Evolutionary conservation across 1,284 basidiomycete genomes (phyloP).

Genomic region (Tranzscheliella williamsii): DNA sequence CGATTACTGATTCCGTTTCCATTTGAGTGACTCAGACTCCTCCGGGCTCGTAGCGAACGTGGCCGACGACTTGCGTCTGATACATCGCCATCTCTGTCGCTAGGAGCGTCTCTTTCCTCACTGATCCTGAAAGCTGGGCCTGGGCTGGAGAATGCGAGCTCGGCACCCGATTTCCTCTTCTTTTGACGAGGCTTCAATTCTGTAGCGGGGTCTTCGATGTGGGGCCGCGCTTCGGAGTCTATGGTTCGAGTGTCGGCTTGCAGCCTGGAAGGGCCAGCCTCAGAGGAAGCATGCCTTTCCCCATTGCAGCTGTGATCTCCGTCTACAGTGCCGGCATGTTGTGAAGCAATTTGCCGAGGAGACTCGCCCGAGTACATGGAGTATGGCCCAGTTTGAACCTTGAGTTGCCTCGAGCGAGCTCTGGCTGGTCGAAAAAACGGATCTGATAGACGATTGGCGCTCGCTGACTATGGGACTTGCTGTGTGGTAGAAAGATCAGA

Average conservation of each 20-base stretch:
- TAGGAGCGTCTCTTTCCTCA: too few relatives aligned
- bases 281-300: neutral
- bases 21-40: slow-evolving; percentile 8
- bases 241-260: too few relatives aligned
- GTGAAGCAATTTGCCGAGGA: neutral
- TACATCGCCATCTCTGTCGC: too few relatives aligned
- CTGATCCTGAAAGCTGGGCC: slow-evolving; percentile 45
- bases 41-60: slow-evolving; percentile 10
- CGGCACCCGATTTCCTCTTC: slow-evolving; percentile 43
- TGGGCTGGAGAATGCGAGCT: slow-evolving; percentile 53
- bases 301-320: neutral
- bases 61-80: slow-evolving; percentile 10
- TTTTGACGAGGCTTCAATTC: slow-evolving; percentile 15
- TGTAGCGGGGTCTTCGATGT: too few relatives aligned
- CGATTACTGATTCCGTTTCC: slow-evolving; percentile 2
- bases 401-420: too few relatives aligned
- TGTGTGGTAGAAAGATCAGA: too few relatives aligned
- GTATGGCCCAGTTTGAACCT: neutral
- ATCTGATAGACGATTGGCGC: too few relatives aligned
- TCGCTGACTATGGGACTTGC: too few relatives aligned
- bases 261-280: slow-evolving; percentile 3
- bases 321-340: neutral
- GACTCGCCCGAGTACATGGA: neutral
- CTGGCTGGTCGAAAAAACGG: too few relatives aligned
- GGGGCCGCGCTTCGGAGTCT: too few relatives aligned